Evolutionary conservation across 2,329 filamentous ascomycete genomes (phyloP), one percentile per base, ranked within the genome.

Genomic region (Apiospora phragmitis): DNA sequence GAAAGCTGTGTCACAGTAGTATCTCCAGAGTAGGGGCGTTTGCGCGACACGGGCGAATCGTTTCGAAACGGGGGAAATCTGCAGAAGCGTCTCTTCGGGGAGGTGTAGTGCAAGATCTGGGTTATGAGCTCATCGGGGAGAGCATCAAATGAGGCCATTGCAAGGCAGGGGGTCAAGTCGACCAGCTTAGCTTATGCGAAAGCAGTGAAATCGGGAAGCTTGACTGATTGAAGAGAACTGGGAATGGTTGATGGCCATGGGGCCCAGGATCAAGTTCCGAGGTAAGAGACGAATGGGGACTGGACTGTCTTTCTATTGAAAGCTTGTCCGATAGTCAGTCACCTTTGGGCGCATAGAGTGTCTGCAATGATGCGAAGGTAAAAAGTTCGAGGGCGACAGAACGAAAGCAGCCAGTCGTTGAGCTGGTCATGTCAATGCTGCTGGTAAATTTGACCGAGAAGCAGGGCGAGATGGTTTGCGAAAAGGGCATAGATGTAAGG

Each of bases 71-170:
- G 81, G 79, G 72, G 88, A 85, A 47, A 91, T 76, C 70, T 77
- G 80, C 18, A 74, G 69, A 49, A 90, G 79, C 67, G 85, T 85
- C 72, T 91, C 86, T 70, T 85, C 74, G 87, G 91, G 77, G 81
- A 89, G 78, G 82, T 79, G 77, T 90, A 90, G 73, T 87, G 85
- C 74, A 98, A 86, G 74, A 98, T 92, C 69, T 91, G 88, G 78
- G 94, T 90, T 76, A 98, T 86, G 73, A 98, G 89, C 84, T 99
- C 96, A 81, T 95, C 93, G 51, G 95, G 95, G 45, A 96, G 85
- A 69, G 79, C 75, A 49, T 83, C 79, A 70, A 89, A 76, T 47
- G 81, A 80, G 14, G 78, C 65, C 65, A 67, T 67, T 24, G 38
- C 55, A 38, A 24, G 32, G 55, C 55, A 32, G 55, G 55, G 55